These are phyloP conservation scores for Amyloporia xantha DNA, from an alignment of 768 basidiomycete genomes.

Conservation along the genomic window DNA sequence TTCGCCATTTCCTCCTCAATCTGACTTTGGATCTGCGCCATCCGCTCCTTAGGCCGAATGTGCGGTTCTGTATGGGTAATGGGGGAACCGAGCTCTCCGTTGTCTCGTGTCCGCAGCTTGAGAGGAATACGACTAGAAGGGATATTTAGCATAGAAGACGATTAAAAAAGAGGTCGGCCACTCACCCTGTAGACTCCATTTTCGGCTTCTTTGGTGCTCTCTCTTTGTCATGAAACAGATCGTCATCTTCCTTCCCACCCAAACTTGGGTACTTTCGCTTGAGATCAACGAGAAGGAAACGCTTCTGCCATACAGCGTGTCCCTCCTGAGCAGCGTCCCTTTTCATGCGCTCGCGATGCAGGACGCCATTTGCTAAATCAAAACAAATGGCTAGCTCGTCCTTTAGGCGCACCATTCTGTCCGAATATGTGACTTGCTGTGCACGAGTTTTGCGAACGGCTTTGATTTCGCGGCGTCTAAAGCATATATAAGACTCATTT, in stretches of 20 bases:
- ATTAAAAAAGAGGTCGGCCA: conserved; percentile 4
- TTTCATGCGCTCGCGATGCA: conserved; percentile 73
- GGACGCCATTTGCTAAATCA: conserved; percentile 62
- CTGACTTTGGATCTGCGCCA: conserved; percentile 48
- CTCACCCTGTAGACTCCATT: conserved; percentile 20
- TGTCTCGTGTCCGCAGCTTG: conserved; percentile 46
- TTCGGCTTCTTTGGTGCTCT: conserved; percentile 55
- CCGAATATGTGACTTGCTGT: conserved; percentile 82
- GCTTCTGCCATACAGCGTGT: conserved; percentile 70
- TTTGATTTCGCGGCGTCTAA: conserved; percentile 92
- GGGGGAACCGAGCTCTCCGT: conserved; percentile 33
- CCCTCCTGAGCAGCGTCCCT: conserved; percentile 53
- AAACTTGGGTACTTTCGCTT: conserved; percentile 67
- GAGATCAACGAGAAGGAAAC: conserved; percentile 67
- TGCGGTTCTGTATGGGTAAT: conserved; percentile 40
- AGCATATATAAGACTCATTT: conserved; percentile 95
- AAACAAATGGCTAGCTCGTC: conserved; percentile 66
- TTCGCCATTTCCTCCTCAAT: conserved; percentile 53
- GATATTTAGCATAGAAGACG: neutral
- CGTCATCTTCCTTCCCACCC: conserved; percentile 62
- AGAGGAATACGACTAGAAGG: conserved; percentile 40
- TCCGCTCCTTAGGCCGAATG: conserved; percentile 62
- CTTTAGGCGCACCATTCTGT: conserved; percentile 80
- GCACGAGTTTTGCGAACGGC: conserved; percentile 91
- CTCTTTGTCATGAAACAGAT: conserved; percentile 67